phyloP scores from a whole-genome alignment of 2,329 filamentous ascomycete species.

The Metarhizium rileyi region DNA sequence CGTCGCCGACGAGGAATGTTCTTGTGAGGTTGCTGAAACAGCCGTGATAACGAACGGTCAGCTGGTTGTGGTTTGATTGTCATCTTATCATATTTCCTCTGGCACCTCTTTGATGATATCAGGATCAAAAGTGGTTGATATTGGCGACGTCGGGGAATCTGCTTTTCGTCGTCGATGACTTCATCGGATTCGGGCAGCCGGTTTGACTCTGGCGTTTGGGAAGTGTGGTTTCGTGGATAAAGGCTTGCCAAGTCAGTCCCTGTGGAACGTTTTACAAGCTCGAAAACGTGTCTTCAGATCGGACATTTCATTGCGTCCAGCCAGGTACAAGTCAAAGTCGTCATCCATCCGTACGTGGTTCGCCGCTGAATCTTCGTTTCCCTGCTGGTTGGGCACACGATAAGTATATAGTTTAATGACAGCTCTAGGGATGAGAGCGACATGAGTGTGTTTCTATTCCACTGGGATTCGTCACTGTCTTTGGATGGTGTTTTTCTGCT shows the following conservation, averaged over 20 bases:
- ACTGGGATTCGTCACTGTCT: slow-evolving; percentile 4
- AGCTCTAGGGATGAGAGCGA: not conserved
- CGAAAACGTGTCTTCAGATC: not conserved
- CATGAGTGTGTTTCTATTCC: not conserved
- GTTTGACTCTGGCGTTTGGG: not conserved
- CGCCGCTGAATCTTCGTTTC: not conserved
- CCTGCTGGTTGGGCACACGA: not conserved
- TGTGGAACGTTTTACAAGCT: slow-evolving; percentile 3
- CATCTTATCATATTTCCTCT: not conserved
- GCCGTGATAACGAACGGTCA: not conserved
- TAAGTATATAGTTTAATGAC: not conserved
- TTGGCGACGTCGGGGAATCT: not conserved
- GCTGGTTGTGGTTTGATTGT: not conserved
- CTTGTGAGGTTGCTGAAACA: slow-evolving; percentile 7
- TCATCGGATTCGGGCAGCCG: slow-evolving; percentile 7
- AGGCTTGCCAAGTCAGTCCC: slow-evolving; percentile 1
- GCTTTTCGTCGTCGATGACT: slow-evolving; percentile 5
- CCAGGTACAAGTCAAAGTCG: not conserved
- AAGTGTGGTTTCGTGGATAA: slow-evolving; percentile 2
- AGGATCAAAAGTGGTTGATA: not conserved
- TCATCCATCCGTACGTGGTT: slow-evolving; percentile 3
- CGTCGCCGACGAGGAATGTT: slow-evolving; percentile 7
- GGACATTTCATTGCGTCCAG: not conserved
- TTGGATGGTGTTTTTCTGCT: too few relatives aligned
- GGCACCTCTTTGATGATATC: not conserved